phyloP scores from a whole-genome alignment of 306 rosid species.

The Citrullus amarus region DNA sequence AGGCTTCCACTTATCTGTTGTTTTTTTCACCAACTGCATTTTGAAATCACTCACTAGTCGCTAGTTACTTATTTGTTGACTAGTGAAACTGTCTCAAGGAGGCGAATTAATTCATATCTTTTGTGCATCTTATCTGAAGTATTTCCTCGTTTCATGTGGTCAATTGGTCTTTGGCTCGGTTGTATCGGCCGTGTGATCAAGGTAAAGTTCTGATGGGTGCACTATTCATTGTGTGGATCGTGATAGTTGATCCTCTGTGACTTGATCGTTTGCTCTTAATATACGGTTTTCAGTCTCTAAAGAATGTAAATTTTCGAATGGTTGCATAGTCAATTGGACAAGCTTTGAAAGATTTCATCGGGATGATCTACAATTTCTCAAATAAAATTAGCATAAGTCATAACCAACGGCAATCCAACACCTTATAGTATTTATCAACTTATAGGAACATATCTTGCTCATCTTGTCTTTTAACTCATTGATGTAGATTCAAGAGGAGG shows the following conservation, averaged over 20 bases:
- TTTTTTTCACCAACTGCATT: background rate
- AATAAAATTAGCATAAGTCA: background rate
- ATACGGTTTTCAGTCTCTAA: background rate
- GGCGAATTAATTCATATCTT: background rate
- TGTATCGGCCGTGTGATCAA: background rate
- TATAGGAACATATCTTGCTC: slow-evolving; percentile 3
- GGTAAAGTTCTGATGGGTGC: background rate
- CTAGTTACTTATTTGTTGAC: background rate
- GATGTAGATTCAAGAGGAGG: slow-evolving; percentile 67
- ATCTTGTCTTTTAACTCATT: slow-evolving; percentile 10
- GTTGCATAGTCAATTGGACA: background rate
- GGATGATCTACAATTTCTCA: background rate
- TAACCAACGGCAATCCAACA: background rate
- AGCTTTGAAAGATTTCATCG: no score
- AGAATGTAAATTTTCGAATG: background rate
- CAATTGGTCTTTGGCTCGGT: background rate
- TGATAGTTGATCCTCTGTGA: background rate
- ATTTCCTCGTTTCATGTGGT: background rate
- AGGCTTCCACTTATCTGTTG: background rate
- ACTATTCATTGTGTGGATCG: background rate
- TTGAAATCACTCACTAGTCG: background rate
- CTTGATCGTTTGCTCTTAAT: background rate
- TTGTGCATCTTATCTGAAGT: background rate
- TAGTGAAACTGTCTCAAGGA: background rate
- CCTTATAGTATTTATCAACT: background rate